Evolutionary conservation across 2,329 filamentous ascomycete genomes (phyloP).

Genomic region (Pezicula carpinea): DNA sequence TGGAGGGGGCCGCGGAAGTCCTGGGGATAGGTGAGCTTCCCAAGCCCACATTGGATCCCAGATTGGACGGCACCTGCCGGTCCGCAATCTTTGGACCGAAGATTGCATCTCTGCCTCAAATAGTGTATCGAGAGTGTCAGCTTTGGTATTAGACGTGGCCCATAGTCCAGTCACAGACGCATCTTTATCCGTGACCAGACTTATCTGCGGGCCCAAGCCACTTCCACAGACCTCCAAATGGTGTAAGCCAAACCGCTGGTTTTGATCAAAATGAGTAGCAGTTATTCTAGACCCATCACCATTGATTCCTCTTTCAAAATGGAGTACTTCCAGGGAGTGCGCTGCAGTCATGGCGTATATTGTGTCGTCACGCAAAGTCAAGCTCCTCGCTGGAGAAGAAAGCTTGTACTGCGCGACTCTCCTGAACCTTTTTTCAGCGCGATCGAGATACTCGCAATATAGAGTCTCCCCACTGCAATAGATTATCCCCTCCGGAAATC

Average conservation of each 20-base stretch:
- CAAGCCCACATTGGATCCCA: slow-evolving; percentile 32
- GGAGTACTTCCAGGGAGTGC: slow-evolving; percentile 54
- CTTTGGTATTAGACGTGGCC: slow-evolving; percentile 21
- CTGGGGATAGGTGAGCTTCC: slow-evolving; percentile 24
- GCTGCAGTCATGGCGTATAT: slow-evolving; percentile 44
- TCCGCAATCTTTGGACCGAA: slow-evolving; percentile 52
- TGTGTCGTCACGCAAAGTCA: slow-evolving; percentile 44
- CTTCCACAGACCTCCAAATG: slow-evolving; percentile 10
- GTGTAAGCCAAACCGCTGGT: slow-evolving; percentile 26
- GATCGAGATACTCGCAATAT: slow-evolving; percentile 51
- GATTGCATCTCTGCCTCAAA: slow-evolving; percentile 53
- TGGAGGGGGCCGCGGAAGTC: slow-evolving; percentile 33
- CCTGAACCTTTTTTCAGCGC: slow-evolving; percentile 45
- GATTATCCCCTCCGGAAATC: slow-evolving; percentile 51
- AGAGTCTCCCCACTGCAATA: slow-evolving; percentile 49
- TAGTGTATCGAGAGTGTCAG: slow-evolving; percentile 31
- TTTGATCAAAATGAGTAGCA: slow-evolving; percentile 25
- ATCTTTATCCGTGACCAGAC: slow-evolving; percentile 28
- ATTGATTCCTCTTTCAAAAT: slow-evolving; percentile 23
- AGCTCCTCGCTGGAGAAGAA: slow-evolving; percentile 46
- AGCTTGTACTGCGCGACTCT: slow-evolving; percentile 42
- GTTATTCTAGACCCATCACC: slow-evolving; percentile 20
- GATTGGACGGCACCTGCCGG: slow-evolving; percentile 40
- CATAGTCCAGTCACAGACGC: slow-evolving; percentile 26
- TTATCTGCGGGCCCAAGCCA: slow-evolving; percentile 12